These are phyloP conservation scores for Penicillium sp. DNA, from an alignment of 2,329 filamentous ascomycete species.

Conservation along the genomic window DNA sequence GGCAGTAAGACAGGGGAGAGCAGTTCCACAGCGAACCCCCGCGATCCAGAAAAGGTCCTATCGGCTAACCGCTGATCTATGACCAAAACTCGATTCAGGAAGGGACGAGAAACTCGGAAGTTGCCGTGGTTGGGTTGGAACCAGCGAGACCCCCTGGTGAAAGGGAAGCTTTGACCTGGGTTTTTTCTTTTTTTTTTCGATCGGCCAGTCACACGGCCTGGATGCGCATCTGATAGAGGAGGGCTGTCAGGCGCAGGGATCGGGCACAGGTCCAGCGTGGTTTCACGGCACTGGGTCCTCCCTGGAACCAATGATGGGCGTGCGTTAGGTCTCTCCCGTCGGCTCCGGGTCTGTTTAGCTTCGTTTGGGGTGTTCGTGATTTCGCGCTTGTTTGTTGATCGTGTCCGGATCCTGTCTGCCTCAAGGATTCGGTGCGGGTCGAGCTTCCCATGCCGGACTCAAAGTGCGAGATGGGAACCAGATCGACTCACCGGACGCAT, in stretches of 20 bases:
- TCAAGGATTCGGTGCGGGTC: background rate
- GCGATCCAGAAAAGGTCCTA: conserved; percentile 3
- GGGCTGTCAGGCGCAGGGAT: conserved; percentile 9
- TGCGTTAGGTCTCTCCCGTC: conserved; percentile 13
- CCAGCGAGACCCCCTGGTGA: background rate
- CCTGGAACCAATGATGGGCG: conserved; percentile 7
- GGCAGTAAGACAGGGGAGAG: background rate
- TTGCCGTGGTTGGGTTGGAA: conserved; percentile 8
- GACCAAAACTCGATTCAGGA: conserved; percentile 3
- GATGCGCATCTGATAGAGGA: background rate
- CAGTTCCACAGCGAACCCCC: background rate
- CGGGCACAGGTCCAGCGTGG: conserved; percentile 3
- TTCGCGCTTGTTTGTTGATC: conserved; percentile 5
- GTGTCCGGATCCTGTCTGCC: background rate
- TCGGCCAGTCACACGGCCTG: conserved; percentile 8
- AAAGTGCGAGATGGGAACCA: background rate
- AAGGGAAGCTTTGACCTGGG: conserved; percentile 4
- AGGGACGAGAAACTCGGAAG: conserved; percentile 8
- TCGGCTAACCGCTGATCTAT: background rate
- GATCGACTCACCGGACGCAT: background rate
- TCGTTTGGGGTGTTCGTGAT: conserved; percentile 1
- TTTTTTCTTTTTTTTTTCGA: conserved; percentile 5
- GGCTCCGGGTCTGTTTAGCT: background rate
- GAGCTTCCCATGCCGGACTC: background rate
- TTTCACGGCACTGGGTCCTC: conserved; percentile 2